Conservation (phyloP, 73 alveolate genomes). For the Loxodes magnus region DNA sequence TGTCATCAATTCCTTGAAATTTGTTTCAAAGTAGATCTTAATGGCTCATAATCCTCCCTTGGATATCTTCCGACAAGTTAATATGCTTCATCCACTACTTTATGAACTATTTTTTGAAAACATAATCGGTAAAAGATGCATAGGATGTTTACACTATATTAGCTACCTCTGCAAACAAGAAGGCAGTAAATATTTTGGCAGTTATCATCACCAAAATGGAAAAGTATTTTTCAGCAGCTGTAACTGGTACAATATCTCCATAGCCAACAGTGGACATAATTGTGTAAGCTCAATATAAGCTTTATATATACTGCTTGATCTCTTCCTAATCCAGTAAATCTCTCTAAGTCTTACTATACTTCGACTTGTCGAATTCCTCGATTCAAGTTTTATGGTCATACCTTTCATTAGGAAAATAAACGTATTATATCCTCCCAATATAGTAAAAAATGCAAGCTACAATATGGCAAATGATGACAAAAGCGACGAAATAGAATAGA, state of each 20-base stretch:
- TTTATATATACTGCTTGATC: too few species aligned
- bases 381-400: neutral
- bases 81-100: constrained; percentile 19
- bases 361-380: too few species aligned
- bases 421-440: constrained; percentile 20
- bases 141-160: constrained; percentile 13
- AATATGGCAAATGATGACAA: constrained; percentile 18
- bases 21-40: constrained; percentile 29
- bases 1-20: constrained; percentile 35
- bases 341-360: too few species aligned
- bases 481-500: constrained; percentile 1
- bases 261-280: constrained; percentile 32
- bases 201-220: constrained; percentile 20
- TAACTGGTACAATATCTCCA: constrained; percentile 44
- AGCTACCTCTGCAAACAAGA: constrained; percentile 38
- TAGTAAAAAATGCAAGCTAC: constrained; percentile 23
- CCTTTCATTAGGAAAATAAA: neutral
- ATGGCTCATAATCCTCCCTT: constrained; percentile 19
- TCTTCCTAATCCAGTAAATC: too few species aligned
- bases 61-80: constrained; percentile 9
- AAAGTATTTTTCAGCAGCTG: constrained; percentile 26
- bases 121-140: constrained; percentile 18
- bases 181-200: constrained; percentile 26
- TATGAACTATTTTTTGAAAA: constrained; percentile 1
- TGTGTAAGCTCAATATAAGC: too few species aligned